Base-by-base conservation (phyloP, 805 yeast genomes). In the Ogataea polymorpha region DNA sequence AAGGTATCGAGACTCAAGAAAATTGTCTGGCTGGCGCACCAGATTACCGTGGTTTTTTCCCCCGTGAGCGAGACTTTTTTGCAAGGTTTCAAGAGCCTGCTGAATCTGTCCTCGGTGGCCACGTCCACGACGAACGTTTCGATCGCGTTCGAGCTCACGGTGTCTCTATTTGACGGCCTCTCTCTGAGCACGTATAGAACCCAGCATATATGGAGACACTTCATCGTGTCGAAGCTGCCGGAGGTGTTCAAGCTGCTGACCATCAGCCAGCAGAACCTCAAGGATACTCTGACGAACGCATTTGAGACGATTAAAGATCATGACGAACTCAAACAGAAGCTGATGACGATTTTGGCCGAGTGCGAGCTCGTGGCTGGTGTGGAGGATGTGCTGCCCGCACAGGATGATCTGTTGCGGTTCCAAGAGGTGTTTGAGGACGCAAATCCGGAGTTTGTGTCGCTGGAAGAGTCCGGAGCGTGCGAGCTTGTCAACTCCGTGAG, bases 381-480 rank as follows among this genome's bases (percentile, higher is more conserved):
- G 2, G 47, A 47, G 10, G 34, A 49, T 6, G 26, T 20, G 21
- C 21, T 41, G 12, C 34, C 44, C 4, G 44, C 37, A 10, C 23
- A 30, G 4, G 21, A 42, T 2, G 43, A 41, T 6, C 26, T 37
- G 2, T 14, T 25, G 2, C 37, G 25, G n/a, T 61, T 51, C 28
- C 47, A 44, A 5, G 31, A 49, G 12, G 59, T 54, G 14, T 54
- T 62, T 33, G 45, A 54, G 23, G 71, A 68, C 26, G 64, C 67
- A 7, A 67, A 73, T 39, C 72, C 74, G 13, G 82, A 77, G 42
- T 70, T 73, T 46, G 67, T 66, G 2, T 59, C 76, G 0, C 59
- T 70, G 21, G 74, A 81, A 33, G 79, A 75, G 43, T 76, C 86
- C 7, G 68, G 75, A 36, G 55, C 84, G 58, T 41, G 70, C 46